Base-by-base conservation (phyloP, 768 basidiomycete genomes). In the Lactarius pseudohatsudake region DNA sequence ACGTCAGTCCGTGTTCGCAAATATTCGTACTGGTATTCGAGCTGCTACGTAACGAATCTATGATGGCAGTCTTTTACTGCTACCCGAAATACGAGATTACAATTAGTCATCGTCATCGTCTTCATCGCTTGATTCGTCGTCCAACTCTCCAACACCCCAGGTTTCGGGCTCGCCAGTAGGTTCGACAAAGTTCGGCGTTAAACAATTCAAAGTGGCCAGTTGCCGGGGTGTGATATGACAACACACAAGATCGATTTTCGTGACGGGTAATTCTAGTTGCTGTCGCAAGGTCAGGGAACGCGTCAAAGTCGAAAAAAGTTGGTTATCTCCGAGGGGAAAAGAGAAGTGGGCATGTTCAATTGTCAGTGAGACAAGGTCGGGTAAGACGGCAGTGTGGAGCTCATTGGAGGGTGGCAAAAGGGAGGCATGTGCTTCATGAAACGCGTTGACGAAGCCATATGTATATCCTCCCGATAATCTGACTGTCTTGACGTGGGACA, bases 171-270 rank as follows among this genome's bases (percentile, higher is more conserved):
- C 57, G 26, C 68, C 68, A 15, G 2, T 38, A 47, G 53, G 62
- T 38, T 32, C 16, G 18, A 69, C 32, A 5, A 22, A 20, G 3
- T 22, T 57, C 30, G 26, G 41, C 9, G 56, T n/a, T 38, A 67
- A 18, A 9, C 41, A 22, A 38, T 67, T 40, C 57, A 69, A 66
- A 18, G 13, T 28, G 9, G 47, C 65, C 18, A 67, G 53, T 50
- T 67, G 68, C 38, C 10, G 47, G 13, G 45, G 32, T 32, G 68
- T 69, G 15, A 69, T 55, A 32, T 69, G n/a, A 66, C 68, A 69
- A 1, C 11, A 1, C 16, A 22, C 4, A 34, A 69, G 53, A 4
- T 13, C 11, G 13, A 69, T 59, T 28, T 22, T 20, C 13, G 57
- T 47, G n/a, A 32, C 6, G 26, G 40, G 26, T n/a, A 45, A 57